Base-by-base conservation (phyloP, 2,329 filamentous ascomycete species). In the Xylariaceae sp. region DNA sequence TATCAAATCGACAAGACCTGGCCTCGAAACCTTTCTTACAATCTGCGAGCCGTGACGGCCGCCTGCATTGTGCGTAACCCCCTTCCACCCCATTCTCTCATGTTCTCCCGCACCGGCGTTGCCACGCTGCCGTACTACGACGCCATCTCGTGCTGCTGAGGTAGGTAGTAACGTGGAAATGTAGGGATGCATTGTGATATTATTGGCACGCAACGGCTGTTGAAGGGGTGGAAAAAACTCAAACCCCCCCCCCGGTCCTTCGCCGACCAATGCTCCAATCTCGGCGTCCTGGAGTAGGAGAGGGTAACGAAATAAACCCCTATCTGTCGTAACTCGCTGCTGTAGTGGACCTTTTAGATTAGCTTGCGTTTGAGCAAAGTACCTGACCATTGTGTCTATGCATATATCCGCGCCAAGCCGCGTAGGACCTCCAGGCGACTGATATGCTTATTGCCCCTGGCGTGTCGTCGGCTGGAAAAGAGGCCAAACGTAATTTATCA, bases 371-470 rank as follows among this genome's bases (percentile, higher is more conserved):
- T 46, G 46, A 56, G 37, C 31, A 11, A 31, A 36, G 29, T 56
- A 31, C 28, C 46, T 51, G 49, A 43, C 29, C 40, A 49, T 28
- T 48, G 55, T 49, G 55, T n/a, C n/a, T n/a, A n/a, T n/a, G n/a
- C 37, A 44, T 28, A 43, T 36, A 31, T 43, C 55, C 44, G 55
- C 46, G 49, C 49, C 49, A 53, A 58, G 44, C 19, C n/a, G 34
- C 17, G 17, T 21, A 53, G 43, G 37, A 48, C 49, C 36, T 39
- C n/a, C 12, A 24, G 29, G 41, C n/a, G 41, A 39, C 28, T 17
- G 29, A 37, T 33, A 33, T 48, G 44, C 44, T 37, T n/a, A n/a
- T n/a, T n/a, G 49, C 24, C 44, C 31, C 33, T n/a, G n/a, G n/a
- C n/a, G n/a, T n/a, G n/a, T n/a, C n/a, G n/a, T n/a, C n/a, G 43